Evolutionary conservation across 169 alveolate species (phyloP), one percentile per base, ranked within the genome.

Genomic region (Eimeria maxima): DNA sequence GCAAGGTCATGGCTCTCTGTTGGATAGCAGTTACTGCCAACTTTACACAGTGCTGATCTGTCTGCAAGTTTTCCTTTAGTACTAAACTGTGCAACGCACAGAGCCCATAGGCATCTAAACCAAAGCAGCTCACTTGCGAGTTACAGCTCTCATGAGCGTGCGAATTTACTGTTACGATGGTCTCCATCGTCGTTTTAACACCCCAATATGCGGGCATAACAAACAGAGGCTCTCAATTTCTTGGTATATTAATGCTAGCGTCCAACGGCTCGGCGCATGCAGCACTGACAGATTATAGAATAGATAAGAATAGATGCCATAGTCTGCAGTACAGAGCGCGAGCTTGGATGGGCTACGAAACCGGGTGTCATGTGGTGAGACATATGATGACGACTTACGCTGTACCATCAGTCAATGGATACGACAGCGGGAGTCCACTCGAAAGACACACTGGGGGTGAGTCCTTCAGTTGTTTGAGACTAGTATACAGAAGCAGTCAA

Each of bases 31-130:
- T 78, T 67, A 45, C 45, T 10, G 8, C 3, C 4, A 60, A 83
- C 38, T 53, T 8, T 73, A 55, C 38, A 83, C 42, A 55, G 4
- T 27, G 76, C 74, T 53, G 74, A 83, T 20, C 76, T 38, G 53
- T 38, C 76, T 55, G 91, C 91, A 5, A 83, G 38, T 55, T 55
- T 16, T 29, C 91, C 53, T 63, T 87, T 87, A 87, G 71, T 63
- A 27, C 53, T 84, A 29, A 29, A 33, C 76, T 84, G 57, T 84
- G 92, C 74, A 84, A 18, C 47, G 73, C 76, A 29, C 76, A 84
- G 78, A 38, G 50, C 71, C 45, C 71, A 20, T 7, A 55, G 42
- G 84, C 63, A 65, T 63, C 93, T 78, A 8, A 50, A 10, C 78
- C 60, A 84, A 87, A 60, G 83, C 94, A 50, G 65, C 81, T 74